These are phyloP conservation scores for Diaporthe ampelina DNA, from an alignment of 2,329 filamentous ascomycete species.

Conservation along the genomic window DNA sequence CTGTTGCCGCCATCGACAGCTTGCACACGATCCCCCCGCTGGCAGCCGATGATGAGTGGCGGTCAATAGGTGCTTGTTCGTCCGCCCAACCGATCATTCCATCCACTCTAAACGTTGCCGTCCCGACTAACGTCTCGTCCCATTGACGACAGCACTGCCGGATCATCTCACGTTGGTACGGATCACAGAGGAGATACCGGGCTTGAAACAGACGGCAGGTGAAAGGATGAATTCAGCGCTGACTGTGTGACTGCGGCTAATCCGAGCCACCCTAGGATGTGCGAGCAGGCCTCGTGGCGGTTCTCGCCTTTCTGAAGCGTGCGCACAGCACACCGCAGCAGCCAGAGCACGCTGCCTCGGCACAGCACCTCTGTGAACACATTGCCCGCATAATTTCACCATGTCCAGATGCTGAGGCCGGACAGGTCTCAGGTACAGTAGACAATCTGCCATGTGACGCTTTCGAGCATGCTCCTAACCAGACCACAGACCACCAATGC, in stretches of 20 bases:
- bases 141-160: constrained; percentile 26
- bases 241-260: constrained; percentile 3
- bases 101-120: not conserved
- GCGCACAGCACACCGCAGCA: not conserved
- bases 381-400: constrained; percentile 32
- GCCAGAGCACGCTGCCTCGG: constrained; percentile 25
- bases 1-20: constrained; percentile 11
- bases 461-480: not conserved
- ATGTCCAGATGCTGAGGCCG: not conserved
- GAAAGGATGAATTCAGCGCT: not conserved
- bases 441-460: not conserved
- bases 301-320: constrained; percentile 36
- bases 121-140: constrained; percentile 29
- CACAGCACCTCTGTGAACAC: constrained; percentile 25
- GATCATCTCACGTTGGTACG: constrained; percentile 21
- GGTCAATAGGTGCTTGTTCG: constrained; percentile 33
- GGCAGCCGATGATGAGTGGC: constrained; percentile 30
- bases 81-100: constrained; percentile 5
- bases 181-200: constrained; percentile 14
- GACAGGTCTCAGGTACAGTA: constrained; percentile 20
- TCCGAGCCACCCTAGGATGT: not conserved
- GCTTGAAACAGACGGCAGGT: constrained; percentile 24
- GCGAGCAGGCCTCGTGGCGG: constrained; percentile 27
- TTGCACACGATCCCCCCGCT: constrained; percentile 4
- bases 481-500: constrained; percentile 23